Base-by-base conservation (phyloP, 768 basidiomycete species). In the Mycena maculata region DNA sequence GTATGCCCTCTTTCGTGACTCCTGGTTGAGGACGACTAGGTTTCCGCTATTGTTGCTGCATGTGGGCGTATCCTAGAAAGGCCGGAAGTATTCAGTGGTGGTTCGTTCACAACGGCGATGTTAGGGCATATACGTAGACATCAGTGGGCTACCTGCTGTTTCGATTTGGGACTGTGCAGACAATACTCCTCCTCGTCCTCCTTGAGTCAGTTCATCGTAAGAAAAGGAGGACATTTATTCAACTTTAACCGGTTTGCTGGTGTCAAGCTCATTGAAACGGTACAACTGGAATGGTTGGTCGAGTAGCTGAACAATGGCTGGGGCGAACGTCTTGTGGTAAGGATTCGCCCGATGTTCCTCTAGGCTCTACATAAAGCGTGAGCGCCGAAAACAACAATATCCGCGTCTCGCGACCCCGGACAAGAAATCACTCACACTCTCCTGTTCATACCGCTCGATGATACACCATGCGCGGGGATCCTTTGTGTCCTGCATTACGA, bases 1-100 rank as follows among this genome's bases (percentile, higher is more conserved):
- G 90, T 91, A 76, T 23, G 61, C 22, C 44, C 3, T 15, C 13
- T 20, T 27, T 31, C 20, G 56, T 41, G 38, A n/a, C n/a, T n/a
- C n/a, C n/a, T n/a, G n/a, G n/a, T n/a, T n/a, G n/a, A n/a, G n/a
- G n/a, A n/a, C n/a, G n/a, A n/a, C n/a, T n/a, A n/a, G n/a, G n/a
- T n/a, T n/a, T n/a, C n/a, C n/a, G n/a, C n/a, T n/a, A n/a, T n/a
- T n/a, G n/a, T n/a, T n/a, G n/a, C n/a, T n/a, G n/a, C n/a, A n/a
- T n/a, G n/a, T n/a, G n/a, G n/a, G n/a, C n/a, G n/a, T n/a, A n/a
- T n/a, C n/a, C n/a, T n/a, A n/a, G n/a, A n/a, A n/a, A n/a, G n/a
- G n/a, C n/a, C n/a, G n/a, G n/a, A n/a, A n/a, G n/a, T n/a, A n/a
- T n/a, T n/a, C n/a, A n/a, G n/a, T n/a, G n/a, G n/a, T n/a, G n/a